Base-by-base conservation (phyloP, 2,329 filamentous ascomycete genomes). In the Neospermospora avenae region DNA sequence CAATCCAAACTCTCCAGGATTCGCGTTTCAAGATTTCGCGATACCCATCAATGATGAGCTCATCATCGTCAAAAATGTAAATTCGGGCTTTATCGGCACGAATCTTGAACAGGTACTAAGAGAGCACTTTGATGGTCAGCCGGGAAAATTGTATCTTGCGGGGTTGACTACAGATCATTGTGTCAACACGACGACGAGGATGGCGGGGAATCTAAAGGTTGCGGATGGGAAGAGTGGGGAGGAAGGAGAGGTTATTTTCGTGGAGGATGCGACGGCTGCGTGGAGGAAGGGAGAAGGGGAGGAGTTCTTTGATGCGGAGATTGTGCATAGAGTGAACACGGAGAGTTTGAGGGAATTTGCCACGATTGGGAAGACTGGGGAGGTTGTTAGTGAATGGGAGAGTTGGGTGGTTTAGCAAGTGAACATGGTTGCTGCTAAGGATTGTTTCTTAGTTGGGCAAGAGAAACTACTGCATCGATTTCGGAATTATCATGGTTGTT, bases 101-200 rank as follows among this genome's bases (percentile, higher is more conserved):
- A 64, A 71, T 0, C 71, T 81, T 8, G 76, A 78, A 59, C 58
- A 61, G 1, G 66, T 73, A 31, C 63, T 81, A 22, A 69, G 72
- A 4, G 61, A 63, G 2, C 69, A 70, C 31, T 58, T 61, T 35
- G 53, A 5, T 4, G 44, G 41, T 16, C n/a, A 42, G 4, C 28
- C 45, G 13, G 59, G 62, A 3, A 63, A 37, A 5, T 22, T 69
- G 39, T 68, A 58, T 49, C 65, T 80, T 28, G 70, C 69, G 2
- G 79, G 78, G 0, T 60, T 81, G 58, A 78, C 76, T 3, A 80
- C 78, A 37, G 79, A 80, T 67, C 78, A 81, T 62, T 81, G 78
- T 56, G 77, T 81, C 14, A 78, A 75, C 59, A 81, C 78, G 3
- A 77, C 76, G 2, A 73, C 75, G 24, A 74, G 79, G 7, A 79